Percentiles rank a stretch among this genome's conserved stretches.
Evolutionary conservation across 2,329 filamentous ascomycete genomes (phyloP).

Genomic region (Epicoccum nigrum): DNA sequence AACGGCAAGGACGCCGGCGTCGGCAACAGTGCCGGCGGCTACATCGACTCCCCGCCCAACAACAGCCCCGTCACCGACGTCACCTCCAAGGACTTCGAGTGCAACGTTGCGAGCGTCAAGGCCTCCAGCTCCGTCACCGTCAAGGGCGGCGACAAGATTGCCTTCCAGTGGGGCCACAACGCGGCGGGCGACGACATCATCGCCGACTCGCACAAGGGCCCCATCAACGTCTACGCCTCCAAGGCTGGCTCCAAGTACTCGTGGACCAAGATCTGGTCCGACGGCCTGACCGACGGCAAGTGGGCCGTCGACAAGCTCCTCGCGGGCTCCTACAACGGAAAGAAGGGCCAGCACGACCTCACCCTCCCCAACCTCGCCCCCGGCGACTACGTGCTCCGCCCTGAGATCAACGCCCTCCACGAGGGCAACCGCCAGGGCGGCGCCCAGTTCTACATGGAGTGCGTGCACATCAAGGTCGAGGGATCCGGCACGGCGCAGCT

Average conservation of each 20-base stretch:
- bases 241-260: constrained; percentile 50
- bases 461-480: constrained; percentile 50
- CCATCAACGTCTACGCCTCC: constrained; percentile 60
- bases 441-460: constrained; percentile 55
- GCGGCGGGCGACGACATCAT: constrained; percentile 58
- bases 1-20: constrained; percentile 49
- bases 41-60: constrained; percentile 55
- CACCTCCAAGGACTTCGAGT: constrained; percentile 41
- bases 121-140: constrained; percentile 54
- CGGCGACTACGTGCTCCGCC: constrained; percentile 53
- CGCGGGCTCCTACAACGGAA: constrained; percentile 35
- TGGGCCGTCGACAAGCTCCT: constrained; percentile 52
- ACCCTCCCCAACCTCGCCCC: constrained; percentile 49
- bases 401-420: constrained; percentile 55
- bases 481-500: constrained; percentile 40
- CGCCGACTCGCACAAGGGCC: constrained; percentile 58
- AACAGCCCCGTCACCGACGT: constrained; percentile 47
- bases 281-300: constrained; percentile 40
- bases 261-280: constrained; percentile 56
- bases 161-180: constrained; percentile 59
- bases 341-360: constrained; percentile 50
- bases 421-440: constrained; percentile 45
- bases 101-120: constrained; percentile 43
- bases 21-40: constrained; percentile 49
- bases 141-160: constrained; percentile 56